phyloP scores from a whole-genome alignment of 257 asterid species.

The Solanum clarkiae region DNA sequence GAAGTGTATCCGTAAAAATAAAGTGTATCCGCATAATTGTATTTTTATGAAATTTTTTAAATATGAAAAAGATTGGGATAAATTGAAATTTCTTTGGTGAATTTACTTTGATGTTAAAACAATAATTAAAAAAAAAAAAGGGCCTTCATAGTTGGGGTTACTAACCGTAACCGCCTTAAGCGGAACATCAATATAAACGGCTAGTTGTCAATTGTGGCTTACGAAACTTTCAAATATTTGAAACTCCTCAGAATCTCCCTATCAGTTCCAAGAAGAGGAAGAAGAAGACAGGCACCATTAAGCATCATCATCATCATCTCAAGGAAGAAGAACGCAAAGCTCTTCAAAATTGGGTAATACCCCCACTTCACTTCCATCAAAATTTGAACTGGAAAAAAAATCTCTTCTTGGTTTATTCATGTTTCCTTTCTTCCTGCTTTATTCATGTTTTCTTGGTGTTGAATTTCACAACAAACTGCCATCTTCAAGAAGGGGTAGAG shows the following conservation, averaged over 20 bases:
- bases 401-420: background rate
- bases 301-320: background rate
- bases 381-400: background rate
- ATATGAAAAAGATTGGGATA: too few species aligned
- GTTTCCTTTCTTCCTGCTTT: background rate
- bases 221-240: slow-evolving; percentile 25
- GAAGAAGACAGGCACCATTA: background rate
- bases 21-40: too few species aligned
- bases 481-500: background rate
- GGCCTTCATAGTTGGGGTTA: background rate
- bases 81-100: background rate
- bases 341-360: background rate
- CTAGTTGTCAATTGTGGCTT: slow-evolving; percentile 6
- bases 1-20: too few species aligned
- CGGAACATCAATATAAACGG: slow-evolving; percentile 43
- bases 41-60: too few species aligned
- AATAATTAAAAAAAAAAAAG: background rate
- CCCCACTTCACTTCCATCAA: background rate
- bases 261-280: too few species aligned
- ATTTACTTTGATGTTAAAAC: background rate
- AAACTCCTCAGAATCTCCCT: slow-evolving; percentile 3
- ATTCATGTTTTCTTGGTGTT: background rate
- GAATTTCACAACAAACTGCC: background rate
- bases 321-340: background rate
- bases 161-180: slow-evolving; percentile 17